A percentile compares a stretch with the other conserved stretches of the same genome.
Conservation (phyloP, 75 land plant genomes). For the Pinus taeda region DNA sequence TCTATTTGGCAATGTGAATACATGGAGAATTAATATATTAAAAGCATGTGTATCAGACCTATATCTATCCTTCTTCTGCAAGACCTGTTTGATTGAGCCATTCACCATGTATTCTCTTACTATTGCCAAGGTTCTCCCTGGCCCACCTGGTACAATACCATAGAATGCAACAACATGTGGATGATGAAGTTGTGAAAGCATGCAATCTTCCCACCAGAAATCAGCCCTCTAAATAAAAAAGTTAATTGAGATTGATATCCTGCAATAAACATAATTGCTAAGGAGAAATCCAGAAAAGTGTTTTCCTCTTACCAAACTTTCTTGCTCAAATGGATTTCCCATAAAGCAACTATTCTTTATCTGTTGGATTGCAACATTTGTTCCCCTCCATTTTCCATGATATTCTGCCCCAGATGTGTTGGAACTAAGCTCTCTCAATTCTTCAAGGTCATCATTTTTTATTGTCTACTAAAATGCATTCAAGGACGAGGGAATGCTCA, state of each 20-base stretch:
- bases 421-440: constrained; percentile 58
- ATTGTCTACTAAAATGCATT: constrained; percentile 31
- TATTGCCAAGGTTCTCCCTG: too few species aligned
- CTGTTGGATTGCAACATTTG: constrained; percentile 72
- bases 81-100: too few species aligned
- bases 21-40: too few species aligned
- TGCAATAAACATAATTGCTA: background rate
- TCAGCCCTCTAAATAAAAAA: too few species aligned
- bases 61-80: too few species aligned
- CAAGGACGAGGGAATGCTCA: background rate
- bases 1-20: too few species aligned
- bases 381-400: constrained; percentile 70
- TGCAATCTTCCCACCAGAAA: too few species aligned
- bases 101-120: too few species aligned
- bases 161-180: too few species aligned
- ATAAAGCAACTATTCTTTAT: constrained; percentile 66
- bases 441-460: constrained; percentile 56
- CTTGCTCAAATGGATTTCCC: constrained; percentile 44
- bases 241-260: constrained; percentile 1
- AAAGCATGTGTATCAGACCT: too few species aligned
- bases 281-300: background rate
- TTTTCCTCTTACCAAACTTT: constrained; percentile 7
- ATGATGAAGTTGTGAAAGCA: too few species aligned
- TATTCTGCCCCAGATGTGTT: constrained; percentile 66
- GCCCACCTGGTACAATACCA: too few species aligned